Evolutionary conservation across 2,329 filamentous ascomycete genomes (phyloP).

Genomic region (Fusarium piperis): DNA sequence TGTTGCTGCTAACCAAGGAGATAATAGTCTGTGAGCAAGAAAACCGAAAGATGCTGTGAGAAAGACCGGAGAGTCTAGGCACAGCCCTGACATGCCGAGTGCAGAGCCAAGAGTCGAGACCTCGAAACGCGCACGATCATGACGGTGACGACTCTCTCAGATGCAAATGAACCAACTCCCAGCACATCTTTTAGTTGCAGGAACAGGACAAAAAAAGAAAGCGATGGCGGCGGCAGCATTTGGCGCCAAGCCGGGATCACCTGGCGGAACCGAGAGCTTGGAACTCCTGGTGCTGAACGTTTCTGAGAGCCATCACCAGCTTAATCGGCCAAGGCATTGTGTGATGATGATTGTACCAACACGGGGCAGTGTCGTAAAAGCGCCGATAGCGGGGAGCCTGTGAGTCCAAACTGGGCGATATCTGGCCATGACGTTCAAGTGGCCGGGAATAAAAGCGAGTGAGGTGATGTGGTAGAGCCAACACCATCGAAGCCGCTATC

Average conservation of each 20-base stretch:
- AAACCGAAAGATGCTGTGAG: background rate
- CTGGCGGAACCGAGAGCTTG: constrained; percentile 24
- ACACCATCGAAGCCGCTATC: background rate
- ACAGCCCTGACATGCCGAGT: constrained; percentile 12
- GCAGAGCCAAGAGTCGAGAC: constrained; percentile 2
- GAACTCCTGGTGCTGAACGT: background rate
- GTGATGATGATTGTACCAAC: background rate
- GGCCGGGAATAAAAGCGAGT: background rate
- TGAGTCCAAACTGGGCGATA: background rate
- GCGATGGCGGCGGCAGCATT: constrained; percentile 9
- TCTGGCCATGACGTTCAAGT: background rate
- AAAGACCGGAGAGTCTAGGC: background rate
- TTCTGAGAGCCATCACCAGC: background rate
- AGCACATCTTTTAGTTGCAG: constrained; percentile 16
- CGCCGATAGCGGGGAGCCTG: background rate
- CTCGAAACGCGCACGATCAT: background rate
- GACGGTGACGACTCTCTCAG: constrained; percentile 9
- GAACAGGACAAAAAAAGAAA: constrained; percentile 13
- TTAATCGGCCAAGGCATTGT: background rate
- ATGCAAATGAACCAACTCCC: constrained; percentile 11
- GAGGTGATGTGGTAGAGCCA: background rate
- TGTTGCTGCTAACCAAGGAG: background rate
- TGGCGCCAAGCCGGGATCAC: constrained; percentile 29
- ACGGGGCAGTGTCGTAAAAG: background rate
- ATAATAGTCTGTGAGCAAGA: background rate